phyloP scores from a whole-genome alignment of 148 eudicot genomes.

The Vaccinium macrocarpon region DNA sequence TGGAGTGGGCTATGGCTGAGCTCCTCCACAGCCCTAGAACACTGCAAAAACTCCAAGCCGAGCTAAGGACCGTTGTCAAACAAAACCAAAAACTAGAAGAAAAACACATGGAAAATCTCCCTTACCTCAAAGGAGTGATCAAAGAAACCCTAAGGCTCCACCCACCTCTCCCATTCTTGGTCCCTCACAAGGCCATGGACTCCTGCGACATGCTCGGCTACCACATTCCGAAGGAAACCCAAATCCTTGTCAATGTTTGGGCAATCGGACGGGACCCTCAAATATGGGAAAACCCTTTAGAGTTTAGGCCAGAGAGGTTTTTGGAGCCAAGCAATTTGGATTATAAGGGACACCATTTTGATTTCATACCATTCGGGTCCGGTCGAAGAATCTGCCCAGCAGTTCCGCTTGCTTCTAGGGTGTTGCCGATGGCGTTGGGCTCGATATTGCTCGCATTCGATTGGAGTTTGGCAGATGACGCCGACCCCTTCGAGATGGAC shows the following conservation, averaged over 20 bases:
- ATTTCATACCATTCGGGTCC: conserved; percentile 58
- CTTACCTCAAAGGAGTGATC: conserved; percentile 47
- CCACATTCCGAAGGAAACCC: conserved; percentile 52
- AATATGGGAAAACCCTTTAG: conserved; percentile 43
- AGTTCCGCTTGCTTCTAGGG: conserved; percentile 39
- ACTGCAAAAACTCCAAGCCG: conserved; percentile 31
- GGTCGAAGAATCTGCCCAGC: conserved; percentile 75
- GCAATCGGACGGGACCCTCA: conserved; percentile 67
- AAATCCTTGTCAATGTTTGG: conserved; percentile 66
- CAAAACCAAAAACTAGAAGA: conserved; percentile 22
- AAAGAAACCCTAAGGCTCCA: conserved; percentile 31
- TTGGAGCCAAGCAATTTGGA: conserved; percentile 33
- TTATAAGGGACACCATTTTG: conserved; percentile 51
- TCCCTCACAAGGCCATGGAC: conserved; percentile 55
- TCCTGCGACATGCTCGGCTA: conserved; percentile 43
- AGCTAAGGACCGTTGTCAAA: conserved; percentile 17
- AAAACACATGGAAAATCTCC: conserved; percentile 44
- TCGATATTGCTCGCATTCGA: conserved; percentile 51
- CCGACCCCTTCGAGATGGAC: conserved; percentile 18
- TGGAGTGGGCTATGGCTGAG: conserved; percentile 58
- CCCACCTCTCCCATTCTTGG: conserved; percentile 59
- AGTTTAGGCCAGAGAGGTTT: conserved; percentile 64
- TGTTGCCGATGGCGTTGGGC: conserved; percentile 46
- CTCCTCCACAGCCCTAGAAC: conserved; percentile 38
- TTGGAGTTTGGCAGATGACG: conserved; percentile 36